Percentiles rank a stretch among this genome's conserved stretches.
Evolutionary conservation across 2,329 filamentous ascomycete species (phyloP).

Genomic region (Fusarium penzigii): DNA sequence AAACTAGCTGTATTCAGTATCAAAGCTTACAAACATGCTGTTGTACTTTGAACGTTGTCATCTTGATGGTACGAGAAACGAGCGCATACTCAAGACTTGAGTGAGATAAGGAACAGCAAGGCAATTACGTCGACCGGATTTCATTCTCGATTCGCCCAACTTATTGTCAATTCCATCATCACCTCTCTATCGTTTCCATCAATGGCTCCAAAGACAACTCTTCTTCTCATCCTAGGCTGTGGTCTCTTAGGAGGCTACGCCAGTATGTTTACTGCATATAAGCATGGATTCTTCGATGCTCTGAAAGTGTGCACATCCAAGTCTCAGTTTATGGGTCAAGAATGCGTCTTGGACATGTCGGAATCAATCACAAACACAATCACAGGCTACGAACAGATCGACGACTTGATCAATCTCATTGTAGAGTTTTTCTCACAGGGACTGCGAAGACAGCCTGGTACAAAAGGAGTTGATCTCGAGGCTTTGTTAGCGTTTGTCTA

Average conservation of each 20-base stretch:
- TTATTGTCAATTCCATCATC: too few species aligned
- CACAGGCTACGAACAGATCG: slow-evolving; percentile 1
- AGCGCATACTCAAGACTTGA: too few species aligned
- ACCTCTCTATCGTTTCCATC: too few species aligned
- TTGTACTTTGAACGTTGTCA: neutral
- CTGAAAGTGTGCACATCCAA: slow-evolving; percentile 6
- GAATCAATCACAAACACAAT: neutral
- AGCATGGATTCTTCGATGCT: slow-evolving; percentile 21
- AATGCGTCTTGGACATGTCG: slow-evolving; percentile 15
- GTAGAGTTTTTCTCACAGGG: slow-evolving; percentile 24
- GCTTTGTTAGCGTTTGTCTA: slow-evolving; percentile 19
- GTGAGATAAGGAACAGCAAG: neutral
- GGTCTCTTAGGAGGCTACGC: slow-evolving; percentile 20
- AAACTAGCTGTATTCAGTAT: slow-evolving; percentile 4
- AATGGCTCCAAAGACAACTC: slow-evolving; percentile 2
- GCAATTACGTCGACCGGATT: neutral
- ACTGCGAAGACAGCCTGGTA: neutral
- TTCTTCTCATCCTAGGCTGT: slow-evolving; percentile 14
- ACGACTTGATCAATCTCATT: slow-evolving; percentile 10
- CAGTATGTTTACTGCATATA: slow-evolving; percentile 16
- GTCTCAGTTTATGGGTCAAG: neutral
- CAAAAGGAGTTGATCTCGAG: slow-evolving; percentile 8
- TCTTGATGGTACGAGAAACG: neutral
- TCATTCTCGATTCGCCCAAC: too few species aligned
- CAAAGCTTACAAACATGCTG: neutral